Evolutionary conservation across 371 early-diverging fungal species (phyloP), one percentile per base, ranked within the genome.

Genomic region (Mortierella sp.): DNA sequence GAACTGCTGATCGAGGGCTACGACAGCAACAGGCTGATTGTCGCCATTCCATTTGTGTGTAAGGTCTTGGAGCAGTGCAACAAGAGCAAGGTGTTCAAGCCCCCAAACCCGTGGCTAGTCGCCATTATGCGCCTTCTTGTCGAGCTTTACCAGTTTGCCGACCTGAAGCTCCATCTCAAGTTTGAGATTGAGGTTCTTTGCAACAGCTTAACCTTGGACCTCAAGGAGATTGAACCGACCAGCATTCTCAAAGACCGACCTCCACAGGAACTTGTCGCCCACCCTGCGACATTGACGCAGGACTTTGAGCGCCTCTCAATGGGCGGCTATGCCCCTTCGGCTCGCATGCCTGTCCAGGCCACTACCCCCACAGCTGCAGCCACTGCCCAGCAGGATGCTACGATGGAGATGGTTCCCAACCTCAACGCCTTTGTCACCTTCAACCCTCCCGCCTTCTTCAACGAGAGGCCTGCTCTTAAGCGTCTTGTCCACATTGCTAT

Each of bases 31-130:
- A 91, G 98, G 4, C 90, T 99, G 68, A 97, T 97, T 87, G 98
- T 98, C 1, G 97, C 96, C 4, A 97, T 99, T 75, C 99, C 99
- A 8, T 99, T 99, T 87, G 98, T 98, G 18, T 99, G 99, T 90
- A 98, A 98, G 88, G 97, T 99, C 0, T 88, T 99, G 70, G 97
- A 98, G 83, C 98, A 98, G 84, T 93, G 95, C 74, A 91, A 90
- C 46, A 90, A 92, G 71, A 96, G 96, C 87, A 94, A 91, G 44
- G 96, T 98, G 2, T 99, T 99, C 90, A 93, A 93, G 51, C 98
- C 98, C 16, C 98, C 98, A 16, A 99, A 98, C 88, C 99, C 99
- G 10, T 99, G 99, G 99, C 87, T 99, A 68, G 98, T 99, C 95
- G 96, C 97, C 32, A 97, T 97, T 71, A 90, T 99, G 89, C 93